Conservation (phyloP, 805 yeast genomes). For the Suhomyces sp. region DNA sequence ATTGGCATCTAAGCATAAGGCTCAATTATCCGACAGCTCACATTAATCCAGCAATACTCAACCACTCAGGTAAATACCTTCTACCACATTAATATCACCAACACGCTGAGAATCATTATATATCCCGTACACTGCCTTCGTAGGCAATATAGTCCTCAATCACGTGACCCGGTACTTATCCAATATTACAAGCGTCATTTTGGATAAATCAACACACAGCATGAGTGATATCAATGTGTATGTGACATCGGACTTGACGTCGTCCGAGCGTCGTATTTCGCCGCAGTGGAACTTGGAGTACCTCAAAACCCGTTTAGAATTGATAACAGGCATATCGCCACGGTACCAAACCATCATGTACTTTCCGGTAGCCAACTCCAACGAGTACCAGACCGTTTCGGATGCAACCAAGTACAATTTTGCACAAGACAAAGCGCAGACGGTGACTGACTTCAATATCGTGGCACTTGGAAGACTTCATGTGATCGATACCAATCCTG, state of each 20-base stretch:
- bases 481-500: conserved; percentile 54
- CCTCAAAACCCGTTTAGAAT: conserved; percentile 56
- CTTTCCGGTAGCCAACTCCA: conserved; percentile 39
- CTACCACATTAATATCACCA: too few species aligned
- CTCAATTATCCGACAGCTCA: too few species aligned
- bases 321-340: conserved; percentile 73
- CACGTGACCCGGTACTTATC: neutral
- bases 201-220: neutral
- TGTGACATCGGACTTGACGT: conserved; percentile 62
- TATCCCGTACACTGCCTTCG: too few species aligned
- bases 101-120: too few species aligned
- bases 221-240: conserved; percentile 49
- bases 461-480: conserved; percentile 49
- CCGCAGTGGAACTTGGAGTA: conserved; percentile 57
- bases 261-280: conserved; percentile 67
- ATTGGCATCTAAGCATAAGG: too few species aligned
- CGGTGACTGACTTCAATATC: conserved; percentile 26
- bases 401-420: conserved; percentile 14
- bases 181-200: neutral
- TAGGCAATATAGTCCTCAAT: too few species aligned
- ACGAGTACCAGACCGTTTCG: conserved; percentile 29
- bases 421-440: conserved; percentile 14
- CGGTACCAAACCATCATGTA: conserved; percentile 48
- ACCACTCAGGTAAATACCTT: too few species aligned
- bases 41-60: too few species aligned